Base-by-base conservation (phyloP, 768 basidiomycete species). In the Lanmaoa rubissima region DNA sequence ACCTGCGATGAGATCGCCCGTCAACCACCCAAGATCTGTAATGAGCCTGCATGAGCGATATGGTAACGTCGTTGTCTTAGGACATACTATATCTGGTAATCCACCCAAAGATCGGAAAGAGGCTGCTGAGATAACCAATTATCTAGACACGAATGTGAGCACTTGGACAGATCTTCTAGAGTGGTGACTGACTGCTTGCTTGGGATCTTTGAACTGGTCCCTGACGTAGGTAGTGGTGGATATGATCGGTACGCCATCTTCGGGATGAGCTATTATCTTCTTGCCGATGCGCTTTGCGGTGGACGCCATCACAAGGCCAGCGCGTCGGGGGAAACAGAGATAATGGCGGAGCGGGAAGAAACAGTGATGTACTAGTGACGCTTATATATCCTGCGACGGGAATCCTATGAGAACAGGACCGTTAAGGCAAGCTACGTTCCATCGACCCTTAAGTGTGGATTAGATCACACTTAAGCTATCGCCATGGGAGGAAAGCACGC, bases 81-180 rank as follows among this genome's bases (percentile, higher is more conserved):
- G 21, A 76, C 85, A 61, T 53, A 89, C 90, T 96, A 75, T 98
- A 98, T 67, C 92, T 81, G 4, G 83, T 79, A 39, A 91, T 87
- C 94, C 94, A 98, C 34, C 81, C 75, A 0, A 92, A 28, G 68
- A 97, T 90, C 0, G 94, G 94, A 72, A 97, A 96, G 14, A 97
- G 75, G 60, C 82, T 79, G 46, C 72, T 62, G 32, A 92, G n/a
- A 65, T 97, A 97, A 55, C 78, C 63, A 48, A 79, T 70, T 39
- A 79, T 65, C 90, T 94, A 61, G 21, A 35, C 32, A 7, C 12
- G 13, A 19, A 32, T 16, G 53, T 58, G 40, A 63, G 55, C 40
- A 6, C 31, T 16, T 2, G 28, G 11, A 11, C 11, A 28, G 28
- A 28, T 28, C 28, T 4, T 28, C 28, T 28, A 5, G 43, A 9